phyloP scores from a whole-genome alignment of 108 stramenopile species.

The Cyclostephanos tholiformis region DNA sequence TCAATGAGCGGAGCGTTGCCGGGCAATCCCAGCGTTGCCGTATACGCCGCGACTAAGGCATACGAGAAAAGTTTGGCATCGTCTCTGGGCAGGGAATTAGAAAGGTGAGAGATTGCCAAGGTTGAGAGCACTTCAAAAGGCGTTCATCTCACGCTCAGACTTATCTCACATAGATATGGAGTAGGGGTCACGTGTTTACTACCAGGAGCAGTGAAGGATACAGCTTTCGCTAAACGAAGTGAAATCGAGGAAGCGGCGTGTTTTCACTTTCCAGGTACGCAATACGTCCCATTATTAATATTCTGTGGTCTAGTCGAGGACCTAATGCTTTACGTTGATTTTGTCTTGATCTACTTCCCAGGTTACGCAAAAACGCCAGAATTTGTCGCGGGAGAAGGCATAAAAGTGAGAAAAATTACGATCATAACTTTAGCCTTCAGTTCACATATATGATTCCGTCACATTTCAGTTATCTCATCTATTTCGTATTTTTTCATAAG shows the following conservation, averaged over 20 bases:
- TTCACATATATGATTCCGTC: not conserved
- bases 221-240: conserved; percentile 62
- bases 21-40: conserved; percentile 67
- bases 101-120: conserved; percentile 28
- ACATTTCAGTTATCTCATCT: not conserved
- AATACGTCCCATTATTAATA: not conserved
- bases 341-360: conserved; percentile 51
- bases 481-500: not conserved
- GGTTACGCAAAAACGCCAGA: conserved; percentile 70
- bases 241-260: conserved; percentile 64
- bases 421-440: not conserved
- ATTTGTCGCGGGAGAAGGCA: conserved; percentile 66
- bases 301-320: not conserved
- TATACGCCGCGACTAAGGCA: conserved; percentile 83
- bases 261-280: conserved; percentile 66
- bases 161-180: conserved; percentile 42
- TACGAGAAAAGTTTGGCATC: conserved; percentile 73
- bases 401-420: conserved; percentile 45
- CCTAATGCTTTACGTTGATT: not conserved
- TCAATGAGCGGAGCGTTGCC: conserved; percentile 68
- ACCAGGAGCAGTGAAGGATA: conserved; percentile 81
- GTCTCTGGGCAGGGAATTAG: conserved; percentile 81
- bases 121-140: not conserved
- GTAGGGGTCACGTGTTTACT: conserved; percentile 88
- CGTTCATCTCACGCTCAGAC: not conserved